Conservation (phyloP, 495 filamentous ascomycete species). For the Daldinia concentrica region DNA sequence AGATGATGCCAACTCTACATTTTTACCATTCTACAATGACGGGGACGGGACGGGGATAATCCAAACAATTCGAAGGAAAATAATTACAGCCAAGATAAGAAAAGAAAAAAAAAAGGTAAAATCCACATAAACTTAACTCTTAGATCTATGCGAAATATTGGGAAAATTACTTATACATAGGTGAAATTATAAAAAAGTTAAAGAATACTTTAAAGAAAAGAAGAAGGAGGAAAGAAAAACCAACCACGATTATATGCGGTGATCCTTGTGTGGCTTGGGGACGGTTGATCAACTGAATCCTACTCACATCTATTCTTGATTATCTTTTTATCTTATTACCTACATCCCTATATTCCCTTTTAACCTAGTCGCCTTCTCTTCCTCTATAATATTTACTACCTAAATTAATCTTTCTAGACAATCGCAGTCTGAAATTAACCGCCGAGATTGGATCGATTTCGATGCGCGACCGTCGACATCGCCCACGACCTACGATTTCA, state of each 20-base stretch:
- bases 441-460: constrained; percentile 21
- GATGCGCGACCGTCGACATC: constrained; percentile 29
- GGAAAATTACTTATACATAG: background rate
- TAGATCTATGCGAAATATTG: background rate
- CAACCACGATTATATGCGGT: constrained; percentile 4
- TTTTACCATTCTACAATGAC: background rate
- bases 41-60: background rate
- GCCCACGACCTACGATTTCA: constrained; percentile 20
- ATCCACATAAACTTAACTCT: background rate
- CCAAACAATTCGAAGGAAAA: background rate
- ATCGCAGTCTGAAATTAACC: background rate
- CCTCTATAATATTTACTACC: background rate
- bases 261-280: constrained; percentile 25
- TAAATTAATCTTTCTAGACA: background rate
- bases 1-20: constrained; percentile 4
- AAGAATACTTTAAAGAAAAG: background rate
- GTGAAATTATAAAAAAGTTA: background rate
- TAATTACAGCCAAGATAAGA: background rate
- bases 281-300: constrained; percentile 24
- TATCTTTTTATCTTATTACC: constrained; percentile 8
- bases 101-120: background rate
- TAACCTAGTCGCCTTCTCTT: constrained; percentile 1
- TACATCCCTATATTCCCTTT: constrained; percentile 4
- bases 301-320: constrained; percentile 11
- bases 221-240: constrained; percentile 3